Evolutionary conservation across 2,329 filamentous ascomycete genomes (phyloP).

Genomic region (Aotearoamyces nothofagi): DNA sequence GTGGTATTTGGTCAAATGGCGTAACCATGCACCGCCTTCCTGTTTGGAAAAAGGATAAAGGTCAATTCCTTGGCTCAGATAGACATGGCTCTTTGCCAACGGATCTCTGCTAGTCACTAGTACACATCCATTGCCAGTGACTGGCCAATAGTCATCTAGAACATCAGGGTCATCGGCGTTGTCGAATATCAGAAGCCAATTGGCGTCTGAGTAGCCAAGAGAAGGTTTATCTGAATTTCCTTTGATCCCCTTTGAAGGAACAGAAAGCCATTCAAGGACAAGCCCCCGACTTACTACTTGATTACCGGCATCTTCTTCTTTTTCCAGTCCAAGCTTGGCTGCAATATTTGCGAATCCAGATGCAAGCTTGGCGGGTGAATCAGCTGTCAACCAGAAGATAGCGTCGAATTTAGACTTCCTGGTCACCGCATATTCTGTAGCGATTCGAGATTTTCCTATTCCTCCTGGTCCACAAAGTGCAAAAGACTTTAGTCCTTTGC

Average conservation of each 20-base stretch:
- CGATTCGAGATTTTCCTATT: conserved; percentile 15
- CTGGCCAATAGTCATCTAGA: conserved; percentile 9
- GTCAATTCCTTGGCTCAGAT: not conserved
- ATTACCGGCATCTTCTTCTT: conserved; percentile 1
- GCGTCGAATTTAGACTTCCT: conserved; percentile 8
- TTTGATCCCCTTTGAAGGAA: conserved; percentile 1
- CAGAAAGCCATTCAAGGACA: conserved; percentile 4
- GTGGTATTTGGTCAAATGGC: conserved; percentile 4
- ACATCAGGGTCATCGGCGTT: conserved; percentile 12
- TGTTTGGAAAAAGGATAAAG: not conserved
- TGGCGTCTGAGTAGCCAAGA: not conserved
- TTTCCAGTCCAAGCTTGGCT: conserved; percentile 1
- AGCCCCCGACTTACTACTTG: conserved; percentile 2
- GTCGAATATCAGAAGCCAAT: conserved; percentile 14
- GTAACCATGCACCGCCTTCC: not conserved
- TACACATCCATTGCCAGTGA: conserved; percentile 6
- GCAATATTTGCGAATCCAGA: conserved; percentile 3
- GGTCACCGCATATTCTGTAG: conserved; percentile 10
- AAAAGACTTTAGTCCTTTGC: conserved; percentile 2
- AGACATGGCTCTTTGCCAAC: conserved; percentile 1
- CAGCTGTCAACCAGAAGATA: conserved; percentile 13
- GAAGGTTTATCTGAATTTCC: too few relatives aligned
- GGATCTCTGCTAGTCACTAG: conserved; percentile 9
- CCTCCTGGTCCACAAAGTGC: conserved; percentile 13
- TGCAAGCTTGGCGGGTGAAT: conserved; percentile 5